Evolutionary conservation across 768 basidiomycete species (phyloP).

Genomic region (Russula foetens): DNA sequence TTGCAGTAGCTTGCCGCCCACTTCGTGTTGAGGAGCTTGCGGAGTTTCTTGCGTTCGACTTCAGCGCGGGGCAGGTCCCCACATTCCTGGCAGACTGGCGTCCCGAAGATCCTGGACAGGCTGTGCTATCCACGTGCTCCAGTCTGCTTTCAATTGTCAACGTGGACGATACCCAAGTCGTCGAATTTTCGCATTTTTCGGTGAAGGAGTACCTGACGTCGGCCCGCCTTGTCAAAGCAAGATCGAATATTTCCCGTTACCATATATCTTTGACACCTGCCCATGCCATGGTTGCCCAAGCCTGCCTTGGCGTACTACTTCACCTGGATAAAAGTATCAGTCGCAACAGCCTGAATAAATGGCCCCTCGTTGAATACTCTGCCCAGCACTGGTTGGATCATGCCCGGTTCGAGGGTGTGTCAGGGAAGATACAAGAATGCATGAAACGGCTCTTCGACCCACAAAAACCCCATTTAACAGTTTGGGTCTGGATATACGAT

Average conservation of each 20-base stretch:
- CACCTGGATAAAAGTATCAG: not conserved
- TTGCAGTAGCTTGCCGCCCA: not conserved
- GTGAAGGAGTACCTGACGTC: not conserved
- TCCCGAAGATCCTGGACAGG: not conserved
- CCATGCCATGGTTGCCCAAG: not conserved
- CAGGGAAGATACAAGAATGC: not conserved
- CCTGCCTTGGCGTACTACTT: not conserved
- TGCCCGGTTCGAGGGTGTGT: not conserved
- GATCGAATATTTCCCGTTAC: not conserved
- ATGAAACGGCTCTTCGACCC: not conserved
- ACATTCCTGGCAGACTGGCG: not conserved
- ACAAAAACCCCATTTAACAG: not conserved
- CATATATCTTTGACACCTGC: not conserved
- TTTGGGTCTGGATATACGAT: not conserved
- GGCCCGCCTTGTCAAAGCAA: not conserved
- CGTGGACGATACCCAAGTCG: not conserved
- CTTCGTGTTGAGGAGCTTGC: not conserved
- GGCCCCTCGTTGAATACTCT: not conserved
- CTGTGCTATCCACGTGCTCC: not conserved
- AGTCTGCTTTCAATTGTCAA: not conserved
- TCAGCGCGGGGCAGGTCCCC: not conserved
- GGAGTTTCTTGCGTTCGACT: not conserved
- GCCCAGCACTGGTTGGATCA: not conserved
- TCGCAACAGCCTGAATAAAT: not conserved
- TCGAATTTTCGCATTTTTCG: not conserved